Percentiles rank a stretch among this genome's conserved stretches.
Evolutionary conservation across 495 filamentous ascomycete genomes (phyloP).

Genomic region (Hypoxylon perforatum): DNA sequence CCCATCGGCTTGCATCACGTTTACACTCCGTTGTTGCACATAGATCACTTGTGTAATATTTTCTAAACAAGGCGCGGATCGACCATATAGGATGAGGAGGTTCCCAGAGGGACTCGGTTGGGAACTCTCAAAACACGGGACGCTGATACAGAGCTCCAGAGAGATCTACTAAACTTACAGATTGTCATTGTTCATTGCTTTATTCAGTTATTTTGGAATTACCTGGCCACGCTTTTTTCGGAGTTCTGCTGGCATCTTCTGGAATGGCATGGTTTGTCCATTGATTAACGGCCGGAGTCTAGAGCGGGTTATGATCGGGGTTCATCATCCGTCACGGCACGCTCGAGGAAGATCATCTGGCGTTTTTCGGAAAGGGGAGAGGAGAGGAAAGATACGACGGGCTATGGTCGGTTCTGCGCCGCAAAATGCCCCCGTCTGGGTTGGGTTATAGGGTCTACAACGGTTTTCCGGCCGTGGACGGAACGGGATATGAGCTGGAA

Average conservation of each 20-base stretch:
- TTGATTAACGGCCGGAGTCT: conserved; percentile 45
- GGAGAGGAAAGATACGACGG: conserved; percentile 5
- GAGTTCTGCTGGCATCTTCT: conserved; percentile 32
- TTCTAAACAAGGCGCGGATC: conserved; percentile 2
- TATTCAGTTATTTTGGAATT: conserved; percentile 23
- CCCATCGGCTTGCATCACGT: neutral
- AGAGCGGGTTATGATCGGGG: conserved; percentile 42
- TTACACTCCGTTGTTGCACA: conserved; percentile 18
- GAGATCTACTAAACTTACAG: conserved; percentile 38
- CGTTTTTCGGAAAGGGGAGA: conserved; percentile 31
- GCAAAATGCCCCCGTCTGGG: conserved; percentile 14
- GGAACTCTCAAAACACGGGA: conserved; percentile 11
- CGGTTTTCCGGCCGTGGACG: neutral
- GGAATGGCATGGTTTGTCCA: conserved; percentile 7
- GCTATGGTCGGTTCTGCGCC: conserved; percentile 16
- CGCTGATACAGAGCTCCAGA: conserved; percentile 1
- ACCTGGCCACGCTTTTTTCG: conserved; percentile 21
- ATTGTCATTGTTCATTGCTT: conserved; percentile 38
- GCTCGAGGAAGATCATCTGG: conserved; percentile 48
- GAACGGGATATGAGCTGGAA: neutral
- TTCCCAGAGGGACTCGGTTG: neutral
- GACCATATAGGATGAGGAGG: conserved; percentile 14
- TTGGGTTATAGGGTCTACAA: conserved; percentile 9
- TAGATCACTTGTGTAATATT: conserved; percentile 22
- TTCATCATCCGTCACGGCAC: conserved; percentile 39